Evolutionary conservation across 139 green algal genomes (phyloP), one percentile per base, ranked within the genome.

Genomic region (Bryopsis sp.): DNA sequence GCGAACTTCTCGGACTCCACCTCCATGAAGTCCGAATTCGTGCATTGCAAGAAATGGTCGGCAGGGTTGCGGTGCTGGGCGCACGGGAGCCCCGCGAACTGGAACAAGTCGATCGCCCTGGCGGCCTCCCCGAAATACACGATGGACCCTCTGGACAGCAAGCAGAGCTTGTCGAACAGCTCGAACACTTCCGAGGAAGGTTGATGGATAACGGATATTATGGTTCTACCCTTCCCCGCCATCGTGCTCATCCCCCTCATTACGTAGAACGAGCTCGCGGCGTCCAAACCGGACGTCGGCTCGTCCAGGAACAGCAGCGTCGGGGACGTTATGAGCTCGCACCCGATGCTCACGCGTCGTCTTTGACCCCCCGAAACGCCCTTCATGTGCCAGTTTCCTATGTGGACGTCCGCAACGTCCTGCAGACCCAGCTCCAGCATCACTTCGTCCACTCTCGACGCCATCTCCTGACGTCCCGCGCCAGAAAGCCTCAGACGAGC

Each of bases 241-340:
- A 69, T 32, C 4, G 62, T 8, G 8, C 62, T n/a, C 15, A 69
- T 50, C 3, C 62, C 62, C 19, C 8, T 58, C 73, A 79, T 84
- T 19, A 77, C 84, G 34, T 83, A 75, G 63, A 73, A 88, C 2
- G 85, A 81, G 8, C 79, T 76, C 0, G 81, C 82, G 11, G 84
- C 81, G 71, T 91, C 85, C 43, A 91, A 75, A 32, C 85, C 82
- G 2, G 74, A 88, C 31, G 88, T 95, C 24, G 89, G 89, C 79
- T 95, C 89, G 71, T 96, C 89, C 57, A 96, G 76, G 72, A 95
- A 96, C 37, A 95, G 72, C 19, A 96, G 67, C 0, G 73, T 73
- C 15, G 89, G 89, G 28, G 80, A 75, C 22, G 77, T 84, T n/a
- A 94, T 71, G 15, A 94, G 74, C 74, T 92, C 86, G 33, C 75